Evolutionary conservation across 176 grass and related monocot species (phyloP), one percentile per base, ranked within the genome.

Genomic region (Oropetium thomaeum): DNA sequence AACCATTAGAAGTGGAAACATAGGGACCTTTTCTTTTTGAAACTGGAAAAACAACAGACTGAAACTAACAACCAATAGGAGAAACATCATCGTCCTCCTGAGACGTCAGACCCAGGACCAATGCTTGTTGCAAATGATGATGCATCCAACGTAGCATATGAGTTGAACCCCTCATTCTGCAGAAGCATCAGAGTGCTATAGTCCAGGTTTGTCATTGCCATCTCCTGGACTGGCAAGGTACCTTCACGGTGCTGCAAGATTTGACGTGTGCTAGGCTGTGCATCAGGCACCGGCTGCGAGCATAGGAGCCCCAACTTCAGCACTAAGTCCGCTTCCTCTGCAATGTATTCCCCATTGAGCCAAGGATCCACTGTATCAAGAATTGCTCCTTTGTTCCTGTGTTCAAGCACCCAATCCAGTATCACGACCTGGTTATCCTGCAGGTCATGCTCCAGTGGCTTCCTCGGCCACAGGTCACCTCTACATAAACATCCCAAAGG

Each of bases 271-370:
- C 57, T 85, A 4, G 74, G 91, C 43, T 84, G 72, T 12, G 67
- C 68, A 35, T 19, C 27, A 11, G 87, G 78, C 52, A 79, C 70
- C 1, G 84, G 86, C 8, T 93, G 87, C 12, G 54, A 80, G 63
- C 87, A 93, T 5, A 87, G n/a, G 30, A 93, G 55, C 3, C 87
- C 91, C 54, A 87, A 66, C 48, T 85, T 87, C 13, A 87, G 74
- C 66, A 88, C 82, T 79, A 90, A 67, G 31, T 53, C 67, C 0
- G 37, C 64, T 40, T 90, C 87, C 25, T 76, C 58, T 19, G 31
- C 30, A 4, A 19, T 58, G 28, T 85, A 85, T 0, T 53, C 38
- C 19, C 30, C 55, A 40, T 64, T 58, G 16, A 91, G 41, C 15
- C 74, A 39, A 16, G 70, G 59, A 84, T 87, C 84, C 25, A 84